phyloP scores from a whole-genome alignment of 257 asterid genomes.

The Capsicum pubescens region DNA sequence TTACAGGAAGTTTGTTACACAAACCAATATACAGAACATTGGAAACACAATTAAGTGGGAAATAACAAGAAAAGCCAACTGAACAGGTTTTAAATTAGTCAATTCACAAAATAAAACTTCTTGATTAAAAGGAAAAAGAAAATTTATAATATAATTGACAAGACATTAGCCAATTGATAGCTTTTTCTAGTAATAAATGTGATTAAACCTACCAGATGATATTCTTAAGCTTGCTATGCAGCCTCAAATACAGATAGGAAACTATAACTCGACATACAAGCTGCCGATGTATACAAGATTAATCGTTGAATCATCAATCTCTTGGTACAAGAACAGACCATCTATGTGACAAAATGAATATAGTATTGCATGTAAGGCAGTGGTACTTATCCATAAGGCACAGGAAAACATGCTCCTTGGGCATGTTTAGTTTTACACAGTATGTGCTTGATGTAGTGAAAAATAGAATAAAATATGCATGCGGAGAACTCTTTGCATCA shows the following conservation, averaged over 20 bases:
- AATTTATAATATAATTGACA: neutral
- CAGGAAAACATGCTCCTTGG: neutral
- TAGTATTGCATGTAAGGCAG: neutral
- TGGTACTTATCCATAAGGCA: neutral
- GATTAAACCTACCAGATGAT: neutral
- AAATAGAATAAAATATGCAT: neutral
- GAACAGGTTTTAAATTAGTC: neutral
- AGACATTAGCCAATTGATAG: neutral
- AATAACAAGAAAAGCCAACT: neutral
- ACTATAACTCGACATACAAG: neutral
- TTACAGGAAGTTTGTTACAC: neutral
- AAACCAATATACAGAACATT: neutral
- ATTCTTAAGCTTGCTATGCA: constrained; percentile 5
- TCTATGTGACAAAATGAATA: neutral
- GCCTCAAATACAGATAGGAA: constrained; percentile 7
- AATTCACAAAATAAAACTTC: neutral
- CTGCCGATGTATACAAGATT: neutral
- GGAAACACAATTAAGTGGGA: neutral
- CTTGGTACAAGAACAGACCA: neutral
- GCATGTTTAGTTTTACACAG: neutral
- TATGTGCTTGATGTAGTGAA: neutral
- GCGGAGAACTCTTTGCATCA: neutral
- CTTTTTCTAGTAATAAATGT: neutral
- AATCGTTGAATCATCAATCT: neutral
- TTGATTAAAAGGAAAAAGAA: neutral